phyloP scores from a whole-genome alignment of 2,329 filamentous ascomycete species.

The Teratosphaeria viscida region DNA sequence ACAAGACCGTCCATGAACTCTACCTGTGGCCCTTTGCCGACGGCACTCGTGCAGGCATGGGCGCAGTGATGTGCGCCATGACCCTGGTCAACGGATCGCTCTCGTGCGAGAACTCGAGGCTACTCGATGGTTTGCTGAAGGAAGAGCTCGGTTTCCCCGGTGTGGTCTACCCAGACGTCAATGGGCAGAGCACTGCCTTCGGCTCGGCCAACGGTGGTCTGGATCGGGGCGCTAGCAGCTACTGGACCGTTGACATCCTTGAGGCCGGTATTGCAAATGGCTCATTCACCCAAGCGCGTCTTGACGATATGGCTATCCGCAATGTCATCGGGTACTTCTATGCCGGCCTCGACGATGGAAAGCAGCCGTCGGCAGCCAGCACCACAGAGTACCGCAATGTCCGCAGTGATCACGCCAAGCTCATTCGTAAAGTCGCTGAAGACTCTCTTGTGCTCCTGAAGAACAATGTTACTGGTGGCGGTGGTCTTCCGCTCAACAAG shows the following conservation, averaged over 20 bases:
- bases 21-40: not conserved
- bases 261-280: not conserved
- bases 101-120: constrained; percentile 4
- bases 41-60: not conserved
- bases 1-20: not conserved
- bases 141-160: not conserved
- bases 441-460: not conserved
- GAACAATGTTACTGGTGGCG: constrained; percentile 6
- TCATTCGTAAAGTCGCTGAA: constrained; percentile 6
- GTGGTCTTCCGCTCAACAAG: constrained; percentile 2
- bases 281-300: not conserved
- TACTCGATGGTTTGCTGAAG: constrained; percentile 1
- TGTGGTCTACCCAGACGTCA: not conserved
- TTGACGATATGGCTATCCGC: constrained; percentile 1
- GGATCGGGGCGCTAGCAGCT: not conserved
- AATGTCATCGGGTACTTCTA: constrained; percentile 10
- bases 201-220: not conserved
- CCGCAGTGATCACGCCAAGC: not conserved
- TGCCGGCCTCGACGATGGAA: constrained; percentile 8
- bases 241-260: not conserved
- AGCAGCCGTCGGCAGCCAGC: constrained; percentile 5
- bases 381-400: constrained; percentile 1
- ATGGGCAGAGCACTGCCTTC: not conserved
- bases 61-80: constrained; percentile 3
- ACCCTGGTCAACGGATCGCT: constrained; percentile 10